A percentile compares a stretch with the other conserved stretches of the same genome.
These are phyloP conservation scores for Singerocomus inundabilis DNA, from an alignment of 1,284 basidiomycete genomes.

Conservation along the genomic window DNA sequence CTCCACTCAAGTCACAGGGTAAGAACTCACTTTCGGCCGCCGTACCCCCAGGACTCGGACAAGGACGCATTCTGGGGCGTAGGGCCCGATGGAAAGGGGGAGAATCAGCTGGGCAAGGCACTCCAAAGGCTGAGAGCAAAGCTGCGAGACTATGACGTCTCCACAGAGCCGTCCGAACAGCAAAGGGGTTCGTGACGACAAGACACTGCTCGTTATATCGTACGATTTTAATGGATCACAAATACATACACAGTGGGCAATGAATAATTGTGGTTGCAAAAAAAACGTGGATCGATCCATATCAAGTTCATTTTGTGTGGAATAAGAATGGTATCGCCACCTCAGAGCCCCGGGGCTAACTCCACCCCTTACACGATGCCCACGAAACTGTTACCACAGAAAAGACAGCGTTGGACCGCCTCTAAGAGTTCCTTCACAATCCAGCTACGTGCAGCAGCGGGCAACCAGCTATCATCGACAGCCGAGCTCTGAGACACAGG, in stretches of 20 bases:
- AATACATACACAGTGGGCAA: constrained; percentile 10
- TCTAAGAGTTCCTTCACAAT: constrained; percentile 62
- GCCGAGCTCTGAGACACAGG: constrained; percentile 40
- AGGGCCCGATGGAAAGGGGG: constrained; percentile 36
- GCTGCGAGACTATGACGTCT: constrained; percentile 24
- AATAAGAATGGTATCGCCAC: constrained; percentile 29
- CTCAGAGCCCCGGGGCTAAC: constrained; percentile 20
- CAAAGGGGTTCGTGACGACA: constrained; percentile 29
- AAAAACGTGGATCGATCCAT: constrained; percentile 27
- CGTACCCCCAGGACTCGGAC: constrained; percentile 34
- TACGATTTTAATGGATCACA: constrained; percentile 34
- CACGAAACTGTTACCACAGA: constrained; percentile 68
- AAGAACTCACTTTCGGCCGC: constrained; percentile 22
- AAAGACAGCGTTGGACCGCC: constrained; percentile 59
- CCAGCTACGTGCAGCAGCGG: constrained; percentile 54
- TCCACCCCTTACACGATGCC: constrained; percentile 41
- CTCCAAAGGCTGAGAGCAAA: constrained; percentile 35
- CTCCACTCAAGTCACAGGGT: background rate
- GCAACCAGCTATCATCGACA: constrained; percentile 38
- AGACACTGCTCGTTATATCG: constrained; percentile 27
- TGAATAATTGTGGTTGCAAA: constrained; percentile 28
- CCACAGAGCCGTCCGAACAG: constrained; percentile 12
- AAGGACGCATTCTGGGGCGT: constrained; percentile 41
- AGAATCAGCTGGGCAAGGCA: constrained; percentile 40
- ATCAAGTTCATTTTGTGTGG: constrained; percentile 32